Evolutionary conservation across 2,329 filamentous ascomycete species (phyloP).

Genomic region (Laburnicola sp.): DNA sequence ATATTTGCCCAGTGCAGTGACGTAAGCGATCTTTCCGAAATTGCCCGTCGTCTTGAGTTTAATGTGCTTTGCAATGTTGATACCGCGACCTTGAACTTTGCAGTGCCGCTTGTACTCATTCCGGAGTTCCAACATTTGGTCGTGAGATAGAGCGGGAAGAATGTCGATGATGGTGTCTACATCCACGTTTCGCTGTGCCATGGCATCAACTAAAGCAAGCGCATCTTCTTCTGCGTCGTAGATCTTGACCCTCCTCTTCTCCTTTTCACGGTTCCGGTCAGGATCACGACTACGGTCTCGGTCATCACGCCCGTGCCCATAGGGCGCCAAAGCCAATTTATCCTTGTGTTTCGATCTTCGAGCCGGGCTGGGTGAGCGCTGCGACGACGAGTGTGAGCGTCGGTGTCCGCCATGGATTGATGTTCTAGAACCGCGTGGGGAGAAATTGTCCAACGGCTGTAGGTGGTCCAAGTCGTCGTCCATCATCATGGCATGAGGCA

Average conservation of each 20-base stretch:
- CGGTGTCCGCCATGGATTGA: slow-evolving; percentile 30
- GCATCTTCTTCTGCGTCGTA: slow-evolving; percentile 84
- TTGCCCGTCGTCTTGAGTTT: slow-evolving; percentile 75
- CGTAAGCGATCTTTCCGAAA: slow-evolving; percentile 89
- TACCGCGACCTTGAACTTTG: slow-evolving; percentile 77
- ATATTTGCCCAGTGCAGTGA: slow-evolving; percentile 85
- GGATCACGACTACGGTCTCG: slow-evolving; percentile 15
- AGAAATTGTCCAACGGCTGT: slow-evolving; percentile 38
- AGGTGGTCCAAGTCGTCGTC: slow-evolving; percentile 55
- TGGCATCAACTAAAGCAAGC: slow-evolving; percentile 71
- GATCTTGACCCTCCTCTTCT: slow-evolving; percentile 67
- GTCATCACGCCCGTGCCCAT: slow-evolving; percentile 33
- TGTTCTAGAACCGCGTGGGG: slow-evolving; percentile 34
- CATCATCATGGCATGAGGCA: slow-evolving; percentile 78
- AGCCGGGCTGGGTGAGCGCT: slow-evolving; percentile 37
- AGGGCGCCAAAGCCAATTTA: slow-evolving; percentile 40
- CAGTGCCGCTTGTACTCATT: slow-evolving; percentile 87
- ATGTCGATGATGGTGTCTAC: slow-evolving; percentile 80
- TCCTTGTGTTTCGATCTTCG: slow-evolving; percentile 33
- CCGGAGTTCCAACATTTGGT: slow-evolving; percentile 85
- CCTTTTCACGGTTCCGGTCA: slow-evolving; percentile 31
- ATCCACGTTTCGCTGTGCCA: slow-evolving; percentile 63
- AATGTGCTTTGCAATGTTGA: slow-evolving; percentile 85
- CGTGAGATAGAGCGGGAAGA: slow-evolving; percentile 79
- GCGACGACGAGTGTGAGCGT: slow-evolving; percentile 36